A percentile compares a stretch with the other conserved stretches of the same genome.
Conservation (phyloP, 495 filamentous ascomycete genomes). For the Penicillium lagena region DNA sequence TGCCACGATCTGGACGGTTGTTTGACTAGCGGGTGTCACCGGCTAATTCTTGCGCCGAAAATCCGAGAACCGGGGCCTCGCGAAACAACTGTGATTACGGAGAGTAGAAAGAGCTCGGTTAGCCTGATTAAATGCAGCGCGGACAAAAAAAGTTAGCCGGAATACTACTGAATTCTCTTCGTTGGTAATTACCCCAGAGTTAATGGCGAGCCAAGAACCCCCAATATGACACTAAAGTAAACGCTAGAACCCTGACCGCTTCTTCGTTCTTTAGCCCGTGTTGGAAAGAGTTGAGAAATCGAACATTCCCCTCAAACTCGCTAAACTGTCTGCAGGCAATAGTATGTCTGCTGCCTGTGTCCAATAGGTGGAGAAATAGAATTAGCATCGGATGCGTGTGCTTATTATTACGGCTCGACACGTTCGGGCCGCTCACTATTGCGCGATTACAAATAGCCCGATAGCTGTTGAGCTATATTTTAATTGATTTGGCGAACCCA, state of each 20-base stretch:
- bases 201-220: conserved; percentile 1
- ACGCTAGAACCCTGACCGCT: conserved; percentile 9
- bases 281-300: background rate
- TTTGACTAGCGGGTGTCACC: too few species aligned
- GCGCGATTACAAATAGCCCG: conserved; percentile 7
- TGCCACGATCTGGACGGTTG: too few species aligned
- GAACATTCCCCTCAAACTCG: conserved; percentile 5
- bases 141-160: background rate
- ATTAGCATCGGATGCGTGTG: conserved; percentile 12
- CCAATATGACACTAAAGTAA: background rate
- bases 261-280: conserved; percentile 5
- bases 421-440: conserved; percentile 1
- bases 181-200: conserved; percentile 5
- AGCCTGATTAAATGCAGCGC: background rate
- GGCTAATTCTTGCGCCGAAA: too few species aligned
- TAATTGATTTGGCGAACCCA: background rate
- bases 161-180: background rate
- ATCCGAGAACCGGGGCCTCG: too few species aligned
- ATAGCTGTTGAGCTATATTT: conserved; percentile 4
- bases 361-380: conserved; percentile 1
- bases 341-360: background rate
- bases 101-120: background rate
- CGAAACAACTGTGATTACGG: too few species aligned
- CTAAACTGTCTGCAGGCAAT: conserved; percentile 4
- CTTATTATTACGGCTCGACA: conserved; percentile 3